These are phyloP conservation scores for Diversispora epigaea DNA, from an alignment of 192 early-diverging fungal genomes.

Conservation along the genomic window DNA sequence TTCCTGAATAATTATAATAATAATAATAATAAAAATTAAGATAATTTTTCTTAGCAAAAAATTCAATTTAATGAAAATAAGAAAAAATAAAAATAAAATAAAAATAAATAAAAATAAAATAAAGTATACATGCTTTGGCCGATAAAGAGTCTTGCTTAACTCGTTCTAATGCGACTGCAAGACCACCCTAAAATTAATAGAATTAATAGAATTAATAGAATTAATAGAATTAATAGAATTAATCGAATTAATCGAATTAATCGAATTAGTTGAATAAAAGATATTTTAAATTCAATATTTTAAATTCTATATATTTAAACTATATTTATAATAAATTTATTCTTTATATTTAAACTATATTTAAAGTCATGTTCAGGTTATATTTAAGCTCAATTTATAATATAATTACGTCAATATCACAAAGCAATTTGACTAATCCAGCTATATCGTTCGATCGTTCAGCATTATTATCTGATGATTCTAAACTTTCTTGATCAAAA, in stretches of 20 bases:
- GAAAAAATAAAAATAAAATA: conserved; percentile 5
- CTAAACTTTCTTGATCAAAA: conserved; percentile 32
- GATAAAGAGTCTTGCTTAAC: conserved; percentile 65
- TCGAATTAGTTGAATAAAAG: too few relatives aligned
- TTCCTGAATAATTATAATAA: conserved; percentile 54
- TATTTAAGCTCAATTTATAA: too few relatives aligned
- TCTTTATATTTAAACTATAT: too few relatives aligned
- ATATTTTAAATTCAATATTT: background rate
- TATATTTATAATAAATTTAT: too few relatives aligned
- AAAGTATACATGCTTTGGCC: conserved; percentile 57
- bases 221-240: background rate
- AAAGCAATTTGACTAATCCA: conserved; percentile 38
- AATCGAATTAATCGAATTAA: too few relatives aligned
- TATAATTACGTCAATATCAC: conserved; percentile 43
- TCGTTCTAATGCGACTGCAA: conserved; percentile 63
- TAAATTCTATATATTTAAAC: too few relatives aligned
- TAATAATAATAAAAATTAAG: background rate
- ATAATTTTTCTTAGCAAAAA: background rate
- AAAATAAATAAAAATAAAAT: background rate
- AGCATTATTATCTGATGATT: conserved; percentile 26
- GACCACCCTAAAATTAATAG: conserved; percentile 54
- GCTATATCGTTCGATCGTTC: conserved; percentile 36
- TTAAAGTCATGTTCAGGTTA: too few relatives aligned
- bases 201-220: conserved; percentile 32
- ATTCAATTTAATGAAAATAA: conserved; percentile 1